These are phyloP conservation scores for Cladobotryum protrusum DNA, from an alignment of 2,329 filamentous ascomycete genomes.

Conservation along the genomic window DNA sequence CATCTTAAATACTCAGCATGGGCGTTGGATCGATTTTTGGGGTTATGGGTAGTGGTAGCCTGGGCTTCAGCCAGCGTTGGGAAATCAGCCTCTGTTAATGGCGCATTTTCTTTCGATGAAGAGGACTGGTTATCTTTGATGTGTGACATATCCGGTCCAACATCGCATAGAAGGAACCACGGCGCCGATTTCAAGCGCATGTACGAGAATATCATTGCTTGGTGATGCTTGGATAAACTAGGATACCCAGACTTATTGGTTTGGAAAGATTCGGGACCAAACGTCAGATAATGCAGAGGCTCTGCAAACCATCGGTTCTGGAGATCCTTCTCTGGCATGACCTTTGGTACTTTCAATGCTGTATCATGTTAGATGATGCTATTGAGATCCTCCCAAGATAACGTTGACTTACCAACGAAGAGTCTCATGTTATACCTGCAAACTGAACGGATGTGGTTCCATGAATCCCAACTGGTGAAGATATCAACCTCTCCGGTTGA, in stretches of 20 bases:
- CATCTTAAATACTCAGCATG: constrained; percentile 78
- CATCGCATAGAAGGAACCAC: constrained; percentile 58
- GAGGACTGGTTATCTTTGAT: constrained; percentile 21
- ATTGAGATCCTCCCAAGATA: not conserved
- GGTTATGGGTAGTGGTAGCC: constrained; percentile 17
- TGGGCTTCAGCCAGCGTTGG: constrained; percentile 67
- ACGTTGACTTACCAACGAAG: constrained; percentile 64
- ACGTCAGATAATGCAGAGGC: constrained; percentile 56
- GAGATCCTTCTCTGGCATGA: constrained; percentile 53
- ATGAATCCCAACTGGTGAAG: constrained; percentile 85
- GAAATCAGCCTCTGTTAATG: constrained; percentile 46
- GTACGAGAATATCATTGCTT: constrained; percentile 54
- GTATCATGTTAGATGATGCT: not conserved
- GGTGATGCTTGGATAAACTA: constrained; percentile 54
- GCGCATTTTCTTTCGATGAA: constrained; percentile 23
- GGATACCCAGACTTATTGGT: constrained; percentile 56
- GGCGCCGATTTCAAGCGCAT: constrained; percentile 59
- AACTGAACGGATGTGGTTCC: constrained; percentile 78
- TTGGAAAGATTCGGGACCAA: constrained; percentile 50
- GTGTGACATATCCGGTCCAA: constrained; percentile 42
- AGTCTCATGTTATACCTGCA: constrained; percentile 81
- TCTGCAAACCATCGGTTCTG: constrained; percentile 65
- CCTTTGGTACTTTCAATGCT: constrained; percentile 53
- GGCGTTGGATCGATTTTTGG: constrained; percentile 31
- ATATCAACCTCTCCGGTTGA: constrained; percentile 52